These are phyloP conservation scores for Cyclotella kingstonii DNA, from an alignment of 108 stramenopile genomes.

Conservation along the genomic window DNA sequence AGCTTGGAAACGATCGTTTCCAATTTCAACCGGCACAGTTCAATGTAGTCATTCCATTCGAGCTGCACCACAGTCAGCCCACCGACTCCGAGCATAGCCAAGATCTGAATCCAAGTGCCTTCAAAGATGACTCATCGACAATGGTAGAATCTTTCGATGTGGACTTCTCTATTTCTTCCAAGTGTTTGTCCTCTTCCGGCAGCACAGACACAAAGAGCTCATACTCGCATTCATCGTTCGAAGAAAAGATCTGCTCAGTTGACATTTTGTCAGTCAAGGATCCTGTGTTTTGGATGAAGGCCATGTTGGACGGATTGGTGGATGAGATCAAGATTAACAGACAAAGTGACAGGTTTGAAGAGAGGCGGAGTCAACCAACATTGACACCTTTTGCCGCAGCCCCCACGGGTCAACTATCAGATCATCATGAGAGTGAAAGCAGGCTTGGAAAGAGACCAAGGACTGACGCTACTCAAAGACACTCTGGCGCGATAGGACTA, in stretches of 20 bases:
- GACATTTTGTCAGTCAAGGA: background rate
- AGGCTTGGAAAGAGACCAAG: background rate
- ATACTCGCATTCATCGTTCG: background rate
- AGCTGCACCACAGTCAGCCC: no score
- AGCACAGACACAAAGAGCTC: background rate
- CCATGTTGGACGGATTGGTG: conserved; percentile 3
- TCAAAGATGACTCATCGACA: no score
- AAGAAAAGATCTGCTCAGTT: background rate
- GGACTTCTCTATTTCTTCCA: no score
- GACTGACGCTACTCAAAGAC: background rate
- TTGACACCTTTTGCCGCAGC: no score
- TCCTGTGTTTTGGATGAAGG: background rate
- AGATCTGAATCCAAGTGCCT: no score
- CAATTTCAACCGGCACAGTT: no score
- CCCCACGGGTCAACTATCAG: background rate
- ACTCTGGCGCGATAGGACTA: background rate
- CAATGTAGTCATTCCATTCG: no score
- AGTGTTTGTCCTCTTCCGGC: background rate
- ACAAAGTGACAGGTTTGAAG: background rate
- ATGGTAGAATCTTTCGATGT: no score
- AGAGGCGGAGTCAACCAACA: no score
- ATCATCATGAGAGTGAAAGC: background rate
- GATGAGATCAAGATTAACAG: background rate
- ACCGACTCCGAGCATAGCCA: no score
- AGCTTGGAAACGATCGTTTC: no score